These are phyloP conservation scores for Spatholobus suberectus DNA, from an alignment of 306 rosid genomes.

Conservation along the genomic window DNA sequence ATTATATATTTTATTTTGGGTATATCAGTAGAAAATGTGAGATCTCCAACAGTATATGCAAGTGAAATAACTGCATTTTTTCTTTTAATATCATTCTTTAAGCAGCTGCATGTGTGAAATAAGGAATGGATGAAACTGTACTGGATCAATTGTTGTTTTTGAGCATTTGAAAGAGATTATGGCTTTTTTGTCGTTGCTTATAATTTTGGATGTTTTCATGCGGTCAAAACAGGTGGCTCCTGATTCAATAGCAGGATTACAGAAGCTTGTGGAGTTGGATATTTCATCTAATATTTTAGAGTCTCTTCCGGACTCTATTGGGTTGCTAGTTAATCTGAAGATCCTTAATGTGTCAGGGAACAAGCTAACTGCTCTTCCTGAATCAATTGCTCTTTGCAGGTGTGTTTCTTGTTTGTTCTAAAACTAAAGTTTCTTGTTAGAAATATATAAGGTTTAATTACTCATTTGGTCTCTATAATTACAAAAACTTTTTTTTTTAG, in stretches of 20 bases:
- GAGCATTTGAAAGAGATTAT: background rate
- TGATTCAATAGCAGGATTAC: conserved; percentile 53
- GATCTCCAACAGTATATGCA: too few relatives aligned
- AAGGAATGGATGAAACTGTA: background rate
- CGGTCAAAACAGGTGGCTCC: conserved; percentile 55
- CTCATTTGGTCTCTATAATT: too few relatives aligned
- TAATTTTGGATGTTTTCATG: conserved; percentile 24
- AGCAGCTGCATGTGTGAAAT: background rate
- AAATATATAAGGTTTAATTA: too few relatives aligned
- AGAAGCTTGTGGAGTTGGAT: conserved; percentile 57
- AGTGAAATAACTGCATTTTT: too few relatives aligned
- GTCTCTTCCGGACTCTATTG: conserved; percentile 52
- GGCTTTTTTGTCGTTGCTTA: conserved; percentile 7
- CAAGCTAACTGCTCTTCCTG: conserved; percentile 56
- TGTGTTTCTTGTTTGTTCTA: conserved; percentile 14
- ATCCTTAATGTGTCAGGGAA: conserved; percentile 54
- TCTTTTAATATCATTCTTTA: too few relatives aligned
- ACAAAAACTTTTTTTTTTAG: too few relatives aligned
- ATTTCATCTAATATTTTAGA: conserved; percentile 54
- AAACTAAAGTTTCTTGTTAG: background rate
- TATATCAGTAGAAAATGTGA: too few relatives aligned
- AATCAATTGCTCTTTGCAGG: conserved; percentile 61
- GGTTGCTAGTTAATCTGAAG: conserved; percentile 55
- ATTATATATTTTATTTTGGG: too few relatives aligned
- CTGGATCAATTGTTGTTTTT: background rate